Evolutionary conservation across 257 asterid genomes (phyloP).

Genomic region (Voacanga thouarsii): DNA sequence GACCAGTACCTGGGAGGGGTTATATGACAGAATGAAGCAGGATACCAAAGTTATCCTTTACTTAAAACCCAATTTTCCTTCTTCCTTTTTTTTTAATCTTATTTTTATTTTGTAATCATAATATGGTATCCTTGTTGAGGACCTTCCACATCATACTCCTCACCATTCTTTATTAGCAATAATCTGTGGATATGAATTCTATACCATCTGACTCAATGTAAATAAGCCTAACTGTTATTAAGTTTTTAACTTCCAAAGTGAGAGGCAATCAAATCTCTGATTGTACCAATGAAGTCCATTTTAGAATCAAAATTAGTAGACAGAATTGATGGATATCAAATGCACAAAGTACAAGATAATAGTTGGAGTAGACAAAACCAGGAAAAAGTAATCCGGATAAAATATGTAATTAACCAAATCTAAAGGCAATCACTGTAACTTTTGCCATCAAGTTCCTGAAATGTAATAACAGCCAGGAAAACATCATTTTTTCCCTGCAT

Average conservation of each 20-base stretch:
- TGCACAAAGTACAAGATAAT: background rate
- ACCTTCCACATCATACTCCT: background rate
- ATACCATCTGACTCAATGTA: background rate
- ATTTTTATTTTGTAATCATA: background rate
- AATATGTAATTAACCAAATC: background rate
- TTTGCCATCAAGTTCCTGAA: background rate
- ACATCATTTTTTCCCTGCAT: background rate
- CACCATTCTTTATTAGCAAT: background rate
- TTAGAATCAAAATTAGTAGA: background rate
- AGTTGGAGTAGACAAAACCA: background rate
- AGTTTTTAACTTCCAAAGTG: background rate
- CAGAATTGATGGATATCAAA: background rate
- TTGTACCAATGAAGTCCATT: background rate
- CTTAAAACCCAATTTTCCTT: background rate
- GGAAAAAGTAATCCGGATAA: background rate
- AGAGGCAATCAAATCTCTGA: background rate
- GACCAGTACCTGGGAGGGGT: background rate
- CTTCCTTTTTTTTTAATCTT: background rate
- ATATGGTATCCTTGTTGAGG: background rate
- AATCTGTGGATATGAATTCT: background rate
- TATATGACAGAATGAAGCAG: background rate
- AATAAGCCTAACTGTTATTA: background rate
- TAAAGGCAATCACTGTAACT: background rate
- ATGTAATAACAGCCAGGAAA: background rate
- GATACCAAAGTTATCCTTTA: background rate